These are phyloP conservation scores for Bromus sterilis DNA, from an alignment of 176 grass and related monocot species.

Conservation along the genomic window DNA sequence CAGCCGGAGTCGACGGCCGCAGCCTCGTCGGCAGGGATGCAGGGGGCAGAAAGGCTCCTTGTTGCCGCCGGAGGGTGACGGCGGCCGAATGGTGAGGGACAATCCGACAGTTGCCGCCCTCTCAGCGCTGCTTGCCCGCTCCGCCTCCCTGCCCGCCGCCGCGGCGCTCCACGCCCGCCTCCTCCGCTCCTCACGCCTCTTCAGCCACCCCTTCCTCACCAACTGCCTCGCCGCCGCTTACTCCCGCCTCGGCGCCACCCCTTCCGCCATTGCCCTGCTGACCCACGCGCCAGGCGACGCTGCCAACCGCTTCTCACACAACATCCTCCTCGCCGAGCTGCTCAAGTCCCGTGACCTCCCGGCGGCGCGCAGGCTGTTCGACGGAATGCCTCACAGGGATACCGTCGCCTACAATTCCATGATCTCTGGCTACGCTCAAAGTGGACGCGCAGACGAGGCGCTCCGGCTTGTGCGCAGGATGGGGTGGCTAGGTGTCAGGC, in stretches of 20 bases:
- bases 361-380: slow-evolving; percentile 49
- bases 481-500: slow-evolving; percentile 37
- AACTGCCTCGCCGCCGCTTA: slow-evolving; percentile 64
- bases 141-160: slow-evolving; percentile 24
- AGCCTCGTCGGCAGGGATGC: not conserved
- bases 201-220: slow-evolving; percentile 36
- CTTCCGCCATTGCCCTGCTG: slow-evolving; percentile 34
- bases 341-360: slow-evolving; percentile 12
- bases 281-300: slow-evolving; percentile 15
- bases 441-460: slow-evolving; percentile 12
- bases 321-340: slow-evolving; percentile 41
- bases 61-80: not conserved
- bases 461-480: slow-evolving; percentile 25
- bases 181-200: slow-evolving; percentile 45
- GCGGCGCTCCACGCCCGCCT: slow-evolving; percentile 49
- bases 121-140: slow-evolving; percentile 34
- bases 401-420: slow-evolving; percentile 65
- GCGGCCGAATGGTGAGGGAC: not conserved
- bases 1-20: not conserved
- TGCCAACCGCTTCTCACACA: slow-evolving; percentile 52
- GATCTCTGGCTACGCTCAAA: slow-evolving; percentile 42
- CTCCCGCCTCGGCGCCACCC: slow-evolving; percentile 30
- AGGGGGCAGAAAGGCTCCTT: not conserved
- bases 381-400: slow-evolving; percentile 53
- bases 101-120: slow-evolving; percentile 10